phyloP scores from a whole-genome alignment of 306 rosid species.

The Cicer bijugum region DNA sequence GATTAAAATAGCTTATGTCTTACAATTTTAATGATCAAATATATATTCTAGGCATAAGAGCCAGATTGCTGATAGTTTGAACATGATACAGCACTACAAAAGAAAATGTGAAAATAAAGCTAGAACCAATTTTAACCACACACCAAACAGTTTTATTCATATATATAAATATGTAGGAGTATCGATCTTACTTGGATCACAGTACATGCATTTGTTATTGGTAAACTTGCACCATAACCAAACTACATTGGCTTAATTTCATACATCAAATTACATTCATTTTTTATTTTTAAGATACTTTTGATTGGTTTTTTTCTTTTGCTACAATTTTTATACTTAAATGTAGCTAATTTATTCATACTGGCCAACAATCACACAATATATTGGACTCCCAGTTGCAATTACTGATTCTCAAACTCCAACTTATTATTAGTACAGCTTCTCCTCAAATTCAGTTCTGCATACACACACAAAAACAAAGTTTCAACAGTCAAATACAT shows the following conservation, averaged over 20 bases:
- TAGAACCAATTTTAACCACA: background rate
- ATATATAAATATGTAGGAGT: slow-evolving; percentile 11
- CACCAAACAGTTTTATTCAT: slow-evolving; percentile 37
- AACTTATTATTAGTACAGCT: slow-evolving; percentile 7
- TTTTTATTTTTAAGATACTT: slow-evolving; percentile 8
- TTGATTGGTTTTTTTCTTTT: background rate
- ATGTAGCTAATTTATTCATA: slow-evolving; percentile 10
- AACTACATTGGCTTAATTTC: slow-evolving; percentile 26
- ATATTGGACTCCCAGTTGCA: slow-evolving; percentile 3
- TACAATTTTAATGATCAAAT: no score
- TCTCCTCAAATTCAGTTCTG: slow-evolving; percentile 30
- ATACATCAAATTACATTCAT: slow-evolving; percentile 24
- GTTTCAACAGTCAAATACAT: background rate
- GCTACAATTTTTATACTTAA: background rate
- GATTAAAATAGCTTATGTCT: no score
- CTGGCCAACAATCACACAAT: background rate
- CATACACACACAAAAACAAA: slow-evolving; percentile 17
- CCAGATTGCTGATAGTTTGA: background rate
- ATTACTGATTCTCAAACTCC: background rate
- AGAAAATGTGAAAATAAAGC: background rate
- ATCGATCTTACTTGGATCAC: background rate
- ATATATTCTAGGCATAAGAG: background rate
- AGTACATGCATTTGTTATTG: slow-evolving; percentile 6
- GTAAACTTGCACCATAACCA: slow-evolving; percentile 33
- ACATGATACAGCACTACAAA: background rate